Evolutionary conservation across 2,329 filamentous ascomycete genomes (phyloP).

Genomic region (Botrytis hyacinthi): DNA sequence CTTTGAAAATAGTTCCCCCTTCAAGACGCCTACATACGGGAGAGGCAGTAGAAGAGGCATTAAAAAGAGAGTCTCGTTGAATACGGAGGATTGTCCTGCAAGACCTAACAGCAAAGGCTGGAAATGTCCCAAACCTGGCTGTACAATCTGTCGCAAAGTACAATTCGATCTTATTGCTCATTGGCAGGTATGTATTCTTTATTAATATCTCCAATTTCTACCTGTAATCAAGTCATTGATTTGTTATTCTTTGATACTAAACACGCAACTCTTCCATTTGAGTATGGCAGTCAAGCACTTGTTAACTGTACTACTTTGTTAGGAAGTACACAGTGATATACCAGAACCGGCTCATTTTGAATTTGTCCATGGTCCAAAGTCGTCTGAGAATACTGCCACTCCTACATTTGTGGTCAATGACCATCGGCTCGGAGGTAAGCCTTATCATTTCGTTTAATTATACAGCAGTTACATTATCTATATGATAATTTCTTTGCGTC

Average conservation of each 20-base stretch:
- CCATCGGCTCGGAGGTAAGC: neutral
- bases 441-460: neutral
- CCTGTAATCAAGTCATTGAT: neutral
- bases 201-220: neutral
- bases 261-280: neutral
- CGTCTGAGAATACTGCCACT: neutral
- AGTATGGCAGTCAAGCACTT: neutral
- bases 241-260: neutral
- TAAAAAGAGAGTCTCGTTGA: neutral
- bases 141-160: neutral
- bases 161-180: neutral
- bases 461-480: neutral
- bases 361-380: neutral
- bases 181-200: neutral
- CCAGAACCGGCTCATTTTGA: neutral
- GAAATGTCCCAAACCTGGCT: neutral
- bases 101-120: neutral
- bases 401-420: neutral
- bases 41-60: neutral
- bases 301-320: neutral
- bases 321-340: neutral
- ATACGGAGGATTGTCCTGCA: neutral
- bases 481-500: neutral
- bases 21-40: neutral
- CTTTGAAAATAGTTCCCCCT: neutral